Base-by-base conservation (phyloP, 2,329 filamentous ascomycete genomes). In the Scedosporium aurantiacum region DNA sequence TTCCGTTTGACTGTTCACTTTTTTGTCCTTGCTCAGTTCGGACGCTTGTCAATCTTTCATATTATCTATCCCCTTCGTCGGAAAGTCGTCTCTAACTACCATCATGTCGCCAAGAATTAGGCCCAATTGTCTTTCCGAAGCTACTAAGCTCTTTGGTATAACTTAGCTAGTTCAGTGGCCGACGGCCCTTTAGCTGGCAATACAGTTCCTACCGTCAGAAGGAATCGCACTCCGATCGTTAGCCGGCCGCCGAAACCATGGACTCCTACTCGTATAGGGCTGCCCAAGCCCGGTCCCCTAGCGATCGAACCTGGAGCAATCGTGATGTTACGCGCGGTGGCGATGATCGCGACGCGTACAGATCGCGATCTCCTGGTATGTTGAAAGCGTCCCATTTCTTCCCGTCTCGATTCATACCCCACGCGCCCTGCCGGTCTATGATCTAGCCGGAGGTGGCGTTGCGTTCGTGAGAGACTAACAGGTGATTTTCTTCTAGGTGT, bases 361-460 rank as follows among this genome's bases (percentile, higher is more conserved):
- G 86, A 63, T 82, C 81, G 63, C 82, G 87, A 71, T 90, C 87
- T 67, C 87, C 87, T 72, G 86, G 87, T 90, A 80, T 71, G 85
- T 81, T 14, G n/a, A 21, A n/a, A 52, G 18, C 25, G 3, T 6
- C 12, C 62, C 32, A 25, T 32, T 52, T 18, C 10, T 32, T 52
- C 23, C 10, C 37, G 6, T 43, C 43, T 14, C 27, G 18, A 41
- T 16, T 28, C 32, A 12, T 37, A 14, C 10, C 32, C 8, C 4
- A 58, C 6, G 23, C 43, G 37, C 37, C 37, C 16, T 6, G 37
- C 37, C 37, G 37, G 37, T 14, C 37, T 6, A 41, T 41, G 37
- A 41, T 41, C 6, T 14, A 41, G 37, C 6, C 37, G 37, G 37
- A 7, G 37, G 14, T 41, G 6, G 37, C n/a, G 32, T 12, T 37